phyloP scores from a whole-genome alignment of 306 rosid species.

The Cyclanthera cordifolia region DNA sequence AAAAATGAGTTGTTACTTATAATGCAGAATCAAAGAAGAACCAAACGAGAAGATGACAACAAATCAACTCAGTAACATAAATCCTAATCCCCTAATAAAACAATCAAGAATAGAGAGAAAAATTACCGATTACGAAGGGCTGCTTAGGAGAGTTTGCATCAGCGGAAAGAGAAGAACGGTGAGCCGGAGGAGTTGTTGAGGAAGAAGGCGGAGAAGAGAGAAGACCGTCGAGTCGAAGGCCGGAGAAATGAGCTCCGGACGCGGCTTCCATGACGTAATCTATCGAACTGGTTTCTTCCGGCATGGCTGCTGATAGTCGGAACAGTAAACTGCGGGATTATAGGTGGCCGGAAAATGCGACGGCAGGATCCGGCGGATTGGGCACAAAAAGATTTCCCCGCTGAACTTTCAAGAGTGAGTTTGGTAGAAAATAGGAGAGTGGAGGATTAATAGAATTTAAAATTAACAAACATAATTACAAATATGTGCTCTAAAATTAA shows the following conservation, averaged over 20 bases:
- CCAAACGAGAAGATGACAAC: background rate
- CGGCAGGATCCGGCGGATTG: background rate
- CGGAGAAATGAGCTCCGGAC: conserved; percentile 87
- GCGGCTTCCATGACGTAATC: conserved; percentile 90
- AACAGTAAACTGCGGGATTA: background rate
- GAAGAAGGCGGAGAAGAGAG: conserved; percentile 35
- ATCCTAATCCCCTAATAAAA: background rate
- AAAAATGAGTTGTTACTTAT: background rate
- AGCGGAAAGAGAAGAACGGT: conserved; percentile 19
- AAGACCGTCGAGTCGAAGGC: conserved; percentile 60
- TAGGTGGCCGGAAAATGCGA: background rate
- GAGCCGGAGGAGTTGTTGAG: conserved; percentile 32
- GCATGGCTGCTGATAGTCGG: conserved; percentile 24
- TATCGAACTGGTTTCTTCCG: conserved; percentile 54
- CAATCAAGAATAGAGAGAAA: background rate
- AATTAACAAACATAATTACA: no score
- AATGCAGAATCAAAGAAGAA: background rate
- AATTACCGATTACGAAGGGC: conserved; percentile 76
- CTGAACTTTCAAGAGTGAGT: no score
- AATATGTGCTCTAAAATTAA: no score
- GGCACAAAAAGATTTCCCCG: background rate
- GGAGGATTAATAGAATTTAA: no score
- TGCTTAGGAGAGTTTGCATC: conserved; percentile 43
- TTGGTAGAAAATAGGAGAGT: no score
- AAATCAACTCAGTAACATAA: background rate